Conservation (phyloP, 768 basidiomycete genomes). For the Pleurotus sapidus region DNA sequence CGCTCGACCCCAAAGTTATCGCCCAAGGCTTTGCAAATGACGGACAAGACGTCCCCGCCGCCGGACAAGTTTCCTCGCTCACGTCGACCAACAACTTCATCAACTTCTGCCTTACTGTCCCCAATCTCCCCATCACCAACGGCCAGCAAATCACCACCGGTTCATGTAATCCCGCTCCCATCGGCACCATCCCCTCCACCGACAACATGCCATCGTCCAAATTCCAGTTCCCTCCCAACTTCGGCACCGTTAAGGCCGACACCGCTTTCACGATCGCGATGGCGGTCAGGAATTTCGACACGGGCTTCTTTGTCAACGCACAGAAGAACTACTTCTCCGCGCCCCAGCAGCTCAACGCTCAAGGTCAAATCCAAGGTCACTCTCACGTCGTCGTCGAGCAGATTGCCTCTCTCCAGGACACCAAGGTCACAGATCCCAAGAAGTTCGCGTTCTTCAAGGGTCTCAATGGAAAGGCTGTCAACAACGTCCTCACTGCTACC, state of each 20-base stretch:
- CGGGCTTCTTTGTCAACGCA: conserved; percentile 53
- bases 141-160: conserved; percentile 42
- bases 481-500: conserved; percentile 47
- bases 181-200: conserved; percentile 43
- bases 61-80: conserved; percentile 46
- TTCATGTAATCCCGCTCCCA: conserved; percentile 53
- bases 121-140: conserved; percentile 48
- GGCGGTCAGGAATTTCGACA: conserved; percentile 31
- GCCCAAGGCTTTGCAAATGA: conserved; percentile 37
- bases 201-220: conserved; percentile 46
- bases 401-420: conserved; percentile 38
- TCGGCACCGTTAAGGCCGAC: conserved; percentile 34
- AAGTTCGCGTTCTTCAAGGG: conserved; percentile 69
- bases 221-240: conserved; percentile 40
- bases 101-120: conserved; percentile 47
- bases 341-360: conserved; percentile 44
- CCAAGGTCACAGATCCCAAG: conserved; percentile 42
- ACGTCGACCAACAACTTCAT: conserved; percentile 66
- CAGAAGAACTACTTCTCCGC: conserved; percentile 45
- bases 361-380: conserved; percentile 48
- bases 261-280: conserved; percentile 41
- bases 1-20: conserved; percentile 40
- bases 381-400: conserved; percentile 54
- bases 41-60: conserved; percentile 37
- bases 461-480: conserved; percentile 42